Conservation (phyloP, 805 yeast species). For the Sugiyamaella valdiviana region DNA sequence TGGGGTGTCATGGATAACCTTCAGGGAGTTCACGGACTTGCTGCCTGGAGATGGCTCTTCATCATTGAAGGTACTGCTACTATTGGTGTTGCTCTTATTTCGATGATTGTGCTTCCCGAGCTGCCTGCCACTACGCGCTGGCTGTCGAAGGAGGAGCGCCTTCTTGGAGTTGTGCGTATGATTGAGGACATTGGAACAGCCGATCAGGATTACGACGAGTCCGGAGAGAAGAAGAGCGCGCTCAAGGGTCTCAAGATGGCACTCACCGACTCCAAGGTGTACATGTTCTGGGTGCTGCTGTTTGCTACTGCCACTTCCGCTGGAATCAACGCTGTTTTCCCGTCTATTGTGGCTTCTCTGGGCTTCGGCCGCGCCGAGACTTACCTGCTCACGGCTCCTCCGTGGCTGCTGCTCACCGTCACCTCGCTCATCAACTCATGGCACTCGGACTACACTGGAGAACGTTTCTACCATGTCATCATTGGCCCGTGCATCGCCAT, state of each 20-base stretch:
- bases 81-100: slow-evolving; percentile 39
- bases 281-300: slow-evolving; percentile 18
- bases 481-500: slow-evolving; percentile 39
- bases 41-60: slow-evolving; percentile 53
- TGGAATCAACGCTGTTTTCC: slow-evolving; percentile 57
- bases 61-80: slow-evolving; percentile 52
- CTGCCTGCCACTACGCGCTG: slow-evolving; percentile 40
- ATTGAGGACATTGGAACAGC: slow-evolving; percentile 16
- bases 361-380: slow-evolving; percentile 46
- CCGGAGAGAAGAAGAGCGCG: slow-evolving; percentile 4
- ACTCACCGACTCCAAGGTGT: slow-evolving; percentile 20
- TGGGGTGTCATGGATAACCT: slow-evolving; percentile 44
- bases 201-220: slow-evolving; percentile 29
- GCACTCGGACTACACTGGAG: slow-evolving; percentile 53
- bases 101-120: slow-evolving; percentile 46
- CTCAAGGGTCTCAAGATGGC: slow-evolving; percentile 14
- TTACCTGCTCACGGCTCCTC: slow-evolving; percentile 54
- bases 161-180: slow-evolving; percentile 16
- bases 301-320: slow-evolving; percentile 48
- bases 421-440: slow-evolving; percentile 48
- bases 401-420: slow-evolving; percentile 47
- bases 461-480: slow-evolving; percentile 43
- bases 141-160: slow-evolving; percentile 19
- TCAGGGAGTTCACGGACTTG: slow-evolving; percentile 38
- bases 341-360: slow-evolving; percentile 54